A percentile compares a stretch with the other conserved stretches of the same genome.
phyloP scores from a whole-genome alignment of 352 stramenopile genomes.

The Elongisporangium prolatum region DNA sequence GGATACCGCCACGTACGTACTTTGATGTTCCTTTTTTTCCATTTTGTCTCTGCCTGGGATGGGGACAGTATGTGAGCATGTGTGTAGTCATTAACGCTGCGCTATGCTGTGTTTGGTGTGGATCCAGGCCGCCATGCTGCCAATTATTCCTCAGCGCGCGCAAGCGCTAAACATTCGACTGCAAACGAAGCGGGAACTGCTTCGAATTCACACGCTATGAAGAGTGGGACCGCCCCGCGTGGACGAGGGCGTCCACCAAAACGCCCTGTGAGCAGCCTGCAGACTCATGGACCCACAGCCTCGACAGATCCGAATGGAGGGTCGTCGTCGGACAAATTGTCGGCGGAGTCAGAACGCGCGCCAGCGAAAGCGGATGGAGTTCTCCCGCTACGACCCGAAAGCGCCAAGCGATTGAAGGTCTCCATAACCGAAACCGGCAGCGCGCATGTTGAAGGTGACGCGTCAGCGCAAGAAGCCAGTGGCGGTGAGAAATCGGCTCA shows the following conservation, averaged over 20 bases:
- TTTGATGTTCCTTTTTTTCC: neutral
- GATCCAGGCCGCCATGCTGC: neutral
- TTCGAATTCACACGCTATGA: neutral
- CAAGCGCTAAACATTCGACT: neutral
- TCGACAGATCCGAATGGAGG: neutral
- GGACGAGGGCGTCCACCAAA: neutral
- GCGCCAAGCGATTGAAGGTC: neutral
- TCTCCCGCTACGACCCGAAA: neutral
- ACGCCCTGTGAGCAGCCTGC: neutral
- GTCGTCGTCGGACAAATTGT: neutral
- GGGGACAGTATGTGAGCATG: neutral
- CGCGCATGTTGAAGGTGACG: conserved; percentile 20
- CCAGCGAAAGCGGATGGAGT: neutral
- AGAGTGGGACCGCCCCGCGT: neutral
- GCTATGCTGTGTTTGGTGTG: neutral
- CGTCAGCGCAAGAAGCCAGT: neutral
- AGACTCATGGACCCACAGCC: neutral
- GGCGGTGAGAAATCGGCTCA: neutral
- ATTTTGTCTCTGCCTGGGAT: neutral
- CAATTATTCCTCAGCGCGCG: neutral
- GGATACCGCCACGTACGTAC: conserved; percentile 22
- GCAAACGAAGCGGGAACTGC: neutral
- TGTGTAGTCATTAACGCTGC: neutral
- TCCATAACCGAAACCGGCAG: conserved; percentile 3
- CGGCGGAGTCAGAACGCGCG: neutral